phyloP scores from a whole-genome alignment of 768 basidiomycete species.

The Tubosaeta sp. region DNA sequence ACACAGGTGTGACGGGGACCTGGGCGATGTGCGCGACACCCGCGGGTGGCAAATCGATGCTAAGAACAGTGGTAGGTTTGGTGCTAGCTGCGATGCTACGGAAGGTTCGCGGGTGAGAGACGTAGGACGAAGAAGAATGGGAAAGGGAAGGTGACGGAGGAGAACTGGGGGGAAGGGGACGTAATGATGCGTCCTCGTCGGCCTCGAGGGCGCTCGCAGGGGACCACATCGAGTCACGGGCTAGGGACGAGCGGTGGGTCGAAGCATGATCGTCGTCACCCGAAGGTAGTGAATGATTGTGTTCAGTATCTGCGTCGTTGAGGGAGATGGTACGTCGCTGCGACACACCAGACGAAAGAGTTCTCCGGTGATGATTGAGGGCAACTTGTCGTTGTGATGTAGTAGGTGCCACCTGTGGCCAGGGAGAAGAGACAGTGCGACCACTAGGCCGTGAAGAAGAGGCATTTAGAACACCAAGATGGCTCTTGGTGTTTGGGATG shows the following conservation, averaged over 20 bases:
- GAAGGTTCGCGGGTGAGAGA: conserved; percentile 78
- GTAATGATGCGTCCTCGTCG: conserved; percentile 91
- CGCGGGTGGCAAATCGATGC: conserved; percentile 74
- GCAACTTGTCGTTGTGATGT: conserved; percentile 26
- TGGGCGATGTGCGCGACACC: conserved; percentile 93
- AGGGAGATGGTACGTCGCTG: conserved; percentile 62
- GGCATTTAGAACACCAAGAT: conserved; percentile 7
- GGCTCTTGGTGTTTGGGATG: conserved; percentile 13
- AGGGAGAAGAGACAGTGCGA: conserved; percentile 29
- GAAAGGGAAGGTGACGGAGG: conserved; percentile 87
- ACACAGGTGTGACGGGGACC: conserved; percentile 59
- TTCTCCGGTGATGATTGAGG: conserved; percentile 15
- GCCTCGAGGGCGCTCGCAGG: conserved; percentile 74
- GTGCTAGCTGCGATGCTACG: conserved; percentile 83
- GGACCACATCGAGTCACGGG: conserved; percentile 76
- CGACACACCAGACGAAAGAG: conserved; percentile 19
- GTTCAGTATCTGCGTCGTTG: conserved; percentile 52
- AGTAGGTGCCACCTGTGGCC: conserved; percentile 16
- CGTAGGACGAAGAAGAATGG: conserved; percentile 76
- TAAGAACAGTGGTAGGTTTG: conserved; percentile 92
- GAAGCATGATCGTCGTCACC: conserved; percentile 43
- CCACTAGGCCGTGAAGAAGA: conserved; percentile 21
- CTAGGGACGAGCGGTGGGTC: conserved; percentile 51
- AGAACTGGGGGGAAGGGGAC: conserved; percentile 83
- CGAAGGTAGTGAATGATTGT: conserved; percentile 32